Base-by-base conservation (phyloP, 139 green algal species). In the Yamagishiella unicocca region DNA sequence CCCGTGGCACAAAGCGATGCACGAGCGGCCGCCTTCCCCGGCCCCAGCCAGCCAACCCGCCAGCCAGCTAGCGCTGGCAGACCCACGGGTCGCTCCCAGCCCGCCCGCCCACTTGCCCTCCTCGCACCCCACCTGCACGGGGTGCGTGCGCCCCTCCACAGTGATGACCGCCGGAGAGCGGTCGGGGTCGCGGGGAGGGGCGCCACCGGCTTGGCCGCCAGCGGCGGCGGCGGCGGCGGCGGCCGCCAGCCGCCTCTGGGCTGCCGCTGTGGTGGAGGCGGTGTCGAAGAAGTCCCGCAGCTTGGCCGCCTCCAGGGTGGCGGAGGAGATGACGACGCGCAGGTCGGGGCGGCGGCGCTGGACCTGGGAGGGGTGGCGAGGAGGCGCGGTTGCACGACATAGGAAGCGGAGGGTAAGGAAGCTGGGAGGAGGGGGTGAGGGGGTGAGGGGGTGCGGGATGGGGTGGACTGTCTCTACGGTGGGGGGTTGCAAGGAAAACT, bases 281-380 rank as follows among this genome's bases (percentile, higher is more conserved):
- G 58, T 89, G 84, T 96, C 94, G 85, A 97, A 98, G 83, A 96
- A 97, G 19, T 73, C 66, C 35, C 82, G 76, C 10, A 98, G 62
- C 62, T 85, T 87, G 24, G 94, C 86, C 42, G 94, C 95, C 40
- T 96, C 87, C 64, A 99, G 94, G 7, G 97, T 99, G 53, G 97
- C 97, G 14, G 95, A 98, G 12, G 95, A 93, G 54, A 99, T 94
- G 70, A 99, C 83, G 22, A 99, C 42, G 3, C 97, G 92, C 58
- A 99, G 90, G 71, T 98, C 94, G n/a, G 95, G 95, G 17, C 97
- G 93, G 75, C 91, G 78, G 27, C 85, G 66, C 83, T 96, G 95
- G n/a, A 98, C 91, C 93, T 97, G 70, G 14, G 35, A 4, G 35
- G 66, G n/a, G 31, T n/a, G n/a, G n/a, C n/a, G n/a, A n/a, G n/a